Conservation (phyloP, 805 yeast species). For the Dipodascopsis uninucleata region DNA sequence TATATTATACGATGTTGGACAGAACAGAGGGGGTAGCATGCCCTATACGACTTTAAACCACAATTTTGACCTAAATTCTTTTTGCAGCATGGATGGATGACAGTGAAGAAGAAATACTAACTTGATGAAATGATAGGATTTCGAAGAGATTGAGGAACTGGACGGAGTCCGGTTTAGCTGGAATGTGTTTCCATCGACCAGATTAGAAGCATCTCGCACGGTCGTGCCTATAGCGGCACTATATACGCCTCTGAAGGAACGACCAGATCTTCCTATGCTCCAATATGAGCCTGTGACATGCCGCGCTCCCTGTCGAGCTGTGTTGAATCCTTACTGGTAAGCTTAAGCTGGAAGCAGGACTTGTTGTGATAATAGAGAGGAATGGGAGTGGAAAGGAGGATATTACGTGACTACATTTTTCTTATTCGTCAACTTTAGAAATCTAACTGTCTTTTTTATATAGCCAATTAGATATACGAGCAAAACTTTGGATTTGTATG, state of each 20-base stretch:
- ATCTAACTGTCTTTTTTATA: too few species aligned
- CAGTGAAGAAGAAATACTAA: not conserved
- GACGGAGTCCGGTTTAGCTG: conserved; percentile 73
- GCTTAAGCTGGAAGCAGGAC: too few species aligned
- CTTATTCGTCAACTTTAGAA: too few species aligned
- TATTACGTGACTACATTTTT: too few species aligned
- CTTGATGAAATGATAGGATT: conserved; percentile 40
- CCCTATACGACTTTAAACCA: too few species aligned
- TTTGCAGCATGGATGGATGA: not conserved
- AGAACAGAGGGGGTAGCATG: too few species aligned
- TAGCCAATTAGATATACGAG: conserved; percentile 63
- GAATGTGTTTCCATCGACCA: conserved; percentile 85
- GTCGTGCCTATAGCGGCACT: conserved; percentile 92
- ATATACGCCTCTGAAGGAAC: conserved; percentile 86
- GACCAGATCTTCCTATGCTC: conserved; percentile 72
- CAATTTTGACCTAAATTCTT: too few species aligned
- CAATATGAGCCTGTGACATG: conserved; percentile 84
- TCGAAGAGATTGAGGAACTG: conserved; percentile 56
- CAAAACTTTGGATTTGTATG: conserved; percentile 72
- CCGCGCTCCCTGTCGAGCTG: conserved; percentile 75
- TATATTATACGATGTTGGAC: too few species aligned
- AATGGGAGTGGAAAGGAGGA: too few species aligned
- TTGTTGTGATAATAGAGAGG: too few species aligned
- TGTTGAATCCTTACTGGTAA: conserved; percentile 77
- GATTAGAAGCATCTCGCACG: conserved; percentile 82